These are phyloP conservation scores for Suhomyces emberorum DNA, from an alignment of 805 yeast species.

Conservation along the genomic window DNA sequence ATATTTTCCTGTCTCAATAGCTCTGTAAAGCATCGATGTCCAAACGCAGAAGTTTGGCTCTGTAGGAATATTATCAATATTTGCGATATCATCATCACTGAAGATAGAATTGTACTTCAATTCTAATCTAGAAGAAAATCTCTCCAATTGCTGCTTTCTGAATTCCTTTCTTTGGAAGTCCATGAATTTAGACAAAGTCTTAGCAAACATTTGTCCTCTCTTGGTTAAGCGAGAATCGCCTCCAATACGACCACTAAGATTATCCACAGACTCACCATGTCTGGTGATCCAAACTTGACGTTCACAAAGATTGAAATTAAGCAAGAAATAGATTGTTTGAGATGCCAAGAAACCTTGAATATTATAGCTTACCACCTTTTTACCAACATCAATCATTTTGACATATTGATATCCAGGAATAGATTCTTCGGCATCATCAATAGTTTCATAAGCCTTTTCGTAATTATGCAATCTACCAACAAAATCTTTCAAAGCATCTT, in stretches of 20 bases:
- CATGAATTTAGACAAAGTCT: slow-evolving; percentile 72
- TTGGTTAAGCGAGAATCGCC: slow-evolving; percentile 83
- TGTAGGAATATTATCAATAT: slow-evolving; percentile 32
- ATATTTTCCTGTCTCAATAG: slow-evolving; percentile 71
- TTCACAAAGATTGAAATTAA: slow-evolving; percentile 79
- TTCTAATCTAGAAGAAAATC: slow-evolving; percentile 45
- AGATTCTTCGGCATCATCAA: slow-evolving; percentile 75
- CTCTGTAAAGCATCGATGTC: slow-evolving; percentile 82
- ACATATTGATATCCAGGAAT: slow-evolving; percentile 72
- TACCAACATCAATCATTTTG: slow-evolving; percentile 94
- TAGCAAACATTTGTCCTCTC: slow-evolving; percentile 73
- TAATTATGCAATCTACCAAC: slow-evolving; percentile 77
- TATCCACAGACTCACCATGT: slow-evolving; percentile 90
- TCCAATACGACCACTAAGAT: slow-evolving; percentile 82
- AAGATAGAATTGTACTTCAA: slow-evolving; percentile 36
- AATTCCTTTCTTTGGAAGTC: slow-evolving; percentile 67
- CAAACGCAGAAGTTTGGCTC: slow-evolving; percentile 86
- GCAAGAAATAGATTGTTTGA: slow-evolving; percentile 84
- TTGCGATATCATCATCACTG: slow-evolving; percentile 21
- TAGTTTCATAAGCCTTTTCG: slow-evolving; percentile 85
- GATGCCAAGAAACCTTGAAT: slow-evolving; percentile 86
- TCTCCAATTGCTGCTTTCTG: slow-evolving; percentile 55
- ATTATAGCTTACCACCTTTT: slow-evolving; percentile 88
- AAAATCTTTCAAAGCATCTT: slow-evolving; percentile 76
- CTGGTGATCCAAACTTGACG: slow-evolving; percentile 94